Base-by-base conservation (phyloP, 306 rosid genomes). In the Cicer bijugum region DNA sequence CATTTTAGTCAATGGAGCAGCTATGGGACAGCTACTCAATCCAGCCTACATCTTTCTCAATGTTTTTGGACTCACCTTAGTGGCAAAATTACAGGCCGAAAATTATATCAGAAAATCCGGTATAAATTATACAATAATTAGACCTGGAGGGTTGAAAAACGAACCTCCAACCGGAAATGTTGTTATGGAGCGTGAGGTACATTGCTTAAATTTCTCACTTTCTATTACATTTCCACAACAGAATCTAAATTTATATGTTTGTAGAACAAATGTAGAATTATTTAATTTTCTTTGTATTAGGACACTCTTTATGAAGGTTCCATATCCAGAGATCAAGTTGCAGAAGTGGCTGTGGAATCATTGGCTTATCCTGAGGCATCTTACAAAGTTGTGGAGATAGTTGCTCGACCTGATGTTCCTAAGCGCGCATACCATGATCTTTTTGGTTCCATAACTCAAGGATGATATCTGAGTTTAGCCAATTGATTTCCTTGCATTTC, bases 51-150 rank as follows among this genome's bases (percentile, higher is more conserved):
- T 94, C 48, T 86, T 94, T 74, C 96, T 94, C 17, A 94, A 94
- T 47, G 90, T 89, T 44, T 91, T 94, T 45, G 98, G 98, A 20
- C 95, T 94, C 84, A 87, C 95, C 71, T 85, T 94, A 66, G 87
- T 94, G 9, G 98, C 98, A 68, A 94, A 94, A 82, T 93, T 94
- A 72, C 92, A 88, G 78, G 98, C 98, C 7, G 98, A 94, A 79
- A 81, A 83, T 38, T 58, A 85, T 80, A 82, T 89, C 58, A 78
- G 98, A 80, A 94, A 88, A 79, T 94, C 98, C 12, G 98, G 98
- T 50, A 87, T 94, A 67, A 82, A 94, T 83, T 91, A 94, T 87
- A 94, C 98, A 28, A 94, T 94, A 40, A 86, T 94, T 74, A 94
- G 98, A 87, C 96, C 97, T 20, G 98, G 97, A 2, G 98, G 98